Evolutionary conservation across 768 basidiomycete species (phyloP).

Genomic region (Mycena olivaceomarginata): DNA sequence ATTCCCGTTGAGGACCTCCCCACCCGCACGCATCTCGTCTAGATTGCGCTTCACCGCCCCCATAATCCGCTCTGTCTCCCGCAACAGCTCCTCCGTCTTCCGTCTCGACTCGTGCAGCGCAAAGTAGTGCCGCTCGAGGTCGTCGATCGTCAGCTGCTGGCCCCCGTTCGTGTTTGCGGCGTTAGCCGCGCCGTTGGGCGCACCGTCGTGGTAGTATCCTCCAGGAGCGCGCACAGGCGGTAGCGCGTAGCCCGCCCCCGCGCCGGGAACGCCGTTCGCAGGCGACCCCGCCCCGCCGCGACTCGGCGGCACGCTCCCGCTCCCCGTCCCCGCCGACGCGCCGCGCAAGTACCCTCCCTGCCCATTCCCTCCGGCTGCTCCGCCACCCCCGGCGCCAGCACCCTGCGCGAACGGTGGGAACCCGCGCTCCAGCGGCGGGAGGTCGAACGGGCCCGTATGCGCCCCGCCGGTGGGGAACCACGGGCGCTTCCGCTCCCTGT

Average conservation of each 20-base stretch:
- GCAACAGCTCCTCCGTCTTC: constrained; percentile 83
- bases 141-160: no score
- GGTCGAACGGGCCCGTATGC: constrained; percentile 56
- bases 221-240: constrained; percentile 11
- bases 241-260: constrained; percentile 28
- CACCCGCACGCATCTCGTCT: constrained; percentile 77
- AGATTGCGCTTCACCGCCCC: constrained; percentile 82
- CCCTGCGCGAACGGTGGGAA: constrained; percentile 22
- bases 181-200: constrained; percentile 44
- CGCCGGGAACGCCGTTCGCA: constrained; percentile 21
- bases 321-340: constrained; percentile 45
- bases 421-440: constrained; percentile 42
- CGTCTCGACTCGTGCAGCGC: constrained; percentile 79
- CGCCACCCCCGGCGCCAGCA: no score
- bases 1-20: neutral
- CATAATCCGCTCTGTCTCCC: constrained; percentile 85
- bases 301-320: constrained; percentile 34
- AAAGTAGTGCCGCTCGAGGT: constrained; percentile 68
- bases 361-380: no score
- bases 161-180: constrained; percentile 9
- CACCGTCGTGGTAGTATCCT: constrained; percentile 23
- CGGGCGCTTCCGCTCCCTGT: constrained; percentile 49
- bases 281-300: constrained; percentile 41
- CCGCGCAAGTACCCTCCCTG: constrained; percentile 52
- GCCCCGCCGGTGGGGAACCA: constrained; percentile 46